Percentiles rank a stretch among this genome's conserved stretches.
These are phyloP conservation scores for Claviceps monticola DNA, from an alignment of 2,329 filamentous ascomycete species.

Conservation along the genomic window DNA sequence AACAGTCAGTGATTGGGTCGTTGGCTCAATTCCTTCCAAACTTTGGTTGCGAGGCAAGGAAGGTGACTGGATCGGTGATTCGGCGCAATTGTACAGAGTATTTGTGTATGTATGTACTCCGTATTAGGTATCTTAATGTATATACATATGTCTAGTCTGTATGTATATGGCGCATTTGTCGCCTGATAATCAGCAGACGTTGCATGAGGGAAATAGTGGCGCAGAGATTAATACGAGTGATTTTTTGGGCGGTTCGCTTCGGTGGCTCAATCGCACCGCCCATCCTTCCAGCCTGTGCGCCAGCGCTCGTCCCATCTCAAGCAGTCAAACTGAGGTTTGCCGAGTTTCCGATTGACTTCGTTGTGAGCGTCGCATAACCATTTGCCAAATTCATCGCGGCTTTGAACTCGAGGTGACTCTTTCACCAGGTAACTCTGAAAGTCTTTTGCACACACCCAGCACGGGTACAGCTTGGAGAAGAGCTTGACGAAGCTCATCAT, in stretches of 20 bases:
- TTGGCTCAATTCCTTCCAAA: neutral
- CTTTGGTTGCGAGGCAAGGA: neutral
- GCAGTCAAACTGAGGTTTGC: slow-evolving; percentile 87
- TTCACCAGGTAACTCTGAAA: slow-evolving; percentile 69
- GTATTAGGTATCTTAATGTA: too few species aligned
- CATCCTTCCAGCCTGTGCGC: slow-evolving; percentile 75
- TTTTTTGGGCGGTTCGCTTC: neutral
- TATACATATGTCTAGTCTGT: too few species aligned
- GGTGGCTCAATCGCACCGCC: slow-evolving; percentile 38
- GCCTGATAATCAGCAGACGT: neutral
- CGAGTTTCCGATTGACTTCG: slow-evolving; percentile 76
- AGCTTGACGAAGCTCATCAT: slow-evolving; percentile 64
- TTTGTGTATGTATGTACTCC: too few species aligned
- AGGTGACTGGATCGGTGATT: neutral
- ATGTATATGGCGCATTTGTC: neutral
- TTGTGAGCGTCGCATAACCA: slow-evolving; percentile 85
- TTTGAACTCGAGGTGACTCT: slow-evolving; percentile 48
- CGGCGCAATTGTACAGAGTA: too few species aligned
- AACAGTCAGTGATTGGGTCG: neutral
- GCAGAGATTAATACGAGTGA: neutral
- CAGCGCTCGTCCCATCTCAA: slow-evolving; percentile 83
- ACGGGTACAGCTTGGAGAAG: slow-evolving; percentile 83
- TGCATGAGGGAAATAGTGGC: neutral
- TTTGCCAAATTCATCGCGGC: slow-evolving; percentile 56
- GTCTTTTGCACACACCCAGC: slow-evolving; percentile 89